Base-by-base conservation (phyloP, 768 basidiomycete species). In the Epithele typhae region DNA sequence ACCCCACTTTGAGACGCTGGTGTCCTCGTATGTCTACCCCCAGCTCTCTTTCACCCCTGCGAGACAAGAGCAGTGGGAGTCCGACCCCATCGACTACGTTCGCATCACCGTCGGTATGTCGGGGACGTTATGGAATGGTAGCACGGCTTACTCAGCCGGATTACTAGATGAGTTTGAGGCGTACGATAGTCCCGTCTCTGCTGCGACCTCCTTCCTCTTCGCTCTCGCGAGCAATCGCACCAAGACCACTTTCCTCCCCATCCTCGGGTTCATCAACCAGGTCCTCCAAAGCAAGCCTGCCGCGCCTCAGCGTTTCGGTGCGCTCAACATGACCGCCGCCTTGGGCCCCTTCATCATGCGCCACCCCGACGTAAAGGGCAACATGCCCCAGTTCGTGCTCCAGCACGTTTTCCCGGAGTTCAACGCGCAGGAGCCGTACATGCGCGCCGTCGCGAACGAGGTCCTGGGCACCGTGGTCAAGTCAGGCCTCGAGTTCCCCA, bases 1-100 rank as follows among this genome's bases (percentile, higher is more conserved):
- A 64, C 91, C 91, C 18, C 92, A 91, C 57, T 79, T 87, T 30
- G 75, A 87, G 60, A 79, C 68, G 2, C 77, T 94, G 4, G 78
- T 93, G n/a, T 81, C 84, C 8, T 75, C 72, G 30, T 92, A 92
- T 56, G 81, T 87, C 17, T 94, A 92, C 74, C 90, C 92, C 24
- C 85, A 89, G 58, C 76, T 95, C 22, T 86, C 81, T 18, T 92
- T 93, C 69, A 85, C 81, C 21, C 67, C 79, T 11, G 64, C 74
- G 2, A 81, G 82, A 57, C 72, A 81, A 56, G 74, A 81, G 35
- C 69, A 85, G 4, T 94, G 91, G 88, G 75, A 82, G 44, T 67
- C 66, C n/a, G 92, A 95, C 61, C 87, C 90, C 3, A 71, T 89
- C 36, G 91, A 93, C 52, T 94, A 87, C 59, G 69, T 92, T 45